Base-by-base conservation (phyloP, 306 rosid species). In the Citrullus colocynthis region DNA sequence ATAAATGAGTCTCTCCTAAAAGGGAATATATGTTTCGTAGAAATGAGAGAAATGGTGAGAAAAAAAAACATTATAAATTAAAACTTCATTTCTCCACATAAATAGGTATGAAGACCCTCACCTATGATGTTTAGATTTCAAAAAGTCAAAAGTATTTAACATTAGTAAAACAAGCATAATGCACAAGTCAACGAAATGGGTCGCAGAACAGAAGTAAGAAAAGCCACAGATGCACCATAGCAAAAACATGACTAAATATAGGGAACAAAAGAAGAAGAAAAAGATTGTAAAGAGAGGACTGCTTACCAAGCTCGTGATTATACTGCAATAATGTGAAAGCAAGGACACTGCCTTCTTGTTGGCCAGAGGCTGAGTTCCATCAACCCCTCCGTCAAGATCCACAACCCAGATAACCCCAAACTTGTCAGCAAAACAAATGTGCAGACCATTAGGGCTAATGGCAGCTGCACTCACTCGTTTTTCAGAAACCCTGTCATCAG, bases 251-350 rank as follows among this genome's bases (percentile, higher is more conserved):
- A 4, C 39, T 54, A 28, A 52, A 37, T 7, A n/a, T 49, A 49
- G 41, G 42, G 13, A 24, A 32, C 2, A 32, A 32, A 32, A 3
- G 4, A 32, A 3, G 4, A 32, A 42, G 0, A 52, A 42, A 9
- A 20, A 59, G 17, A 28, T 14, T 71, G 36, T 28, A 9, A 62
- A 42, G 48, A 76, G 63, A 82, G 37, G 30, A 78, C 95, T 49
- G 16, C 77, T 77, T 24, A 92, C 99, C 97, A 95, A 81, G 78
- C 95, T 86, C 54, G 99, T 90, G 81, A 95, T 92, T 81, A 95
- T 90, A 80, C 99, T 92, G 81, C 99, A 95, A 84, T 95, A 95
- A 79, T 92, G 99, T 78, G 99, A 88, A 76, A 92, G 90, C 82
- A 92, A 57, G 2, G 91, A 88, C 7, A 71, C 82, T 6, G 93